These are phyloP conservation scores for Suhomyces atakaporum DNA, from an alignment of 1,139 yeast species.

Conservation along the genomic window DNA sequence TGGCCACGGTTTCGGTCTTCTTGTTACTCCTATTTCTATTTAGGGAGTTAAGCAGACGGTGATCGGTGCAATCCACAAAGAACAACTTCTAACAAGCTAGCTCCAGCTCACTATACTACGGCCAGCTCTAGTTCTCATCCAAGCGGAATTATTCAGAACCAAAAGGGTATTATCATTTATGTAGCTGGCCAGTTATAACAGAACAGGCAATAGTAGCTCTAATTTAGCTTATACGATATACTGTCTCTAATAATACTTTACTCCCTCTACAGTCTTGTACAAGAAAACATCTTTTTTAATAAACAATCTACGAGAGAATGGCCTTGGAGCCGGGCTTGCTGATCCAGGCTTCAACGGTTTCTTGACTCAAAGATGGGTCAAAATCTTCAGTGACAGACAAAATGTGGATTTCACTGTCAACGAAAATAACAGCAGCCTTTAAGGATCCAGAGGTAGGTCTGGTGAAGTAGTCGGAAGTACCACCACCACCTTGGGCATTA, in stretches of 20 bases:
- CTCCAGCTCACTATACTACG: no score
- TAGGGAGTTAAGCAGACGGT: no score
- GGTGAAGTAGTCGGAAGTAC: slow-evolving; percentile 78
- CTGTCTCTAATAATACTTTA: no score
- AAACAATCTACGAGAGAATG: slow-evolving; percentile 6
- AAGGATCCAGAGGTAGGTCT: slow-evolving; percentile 79
- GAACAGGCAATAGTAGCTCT: neutral
- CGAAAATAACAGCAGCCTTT: slow-evolving; percentile 88
- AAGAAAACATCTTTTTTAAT: slow-evolving; percentile 8
- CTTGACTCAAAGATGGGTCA: slow-evolving; percentile 51
- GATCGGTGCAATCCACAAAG: no score
- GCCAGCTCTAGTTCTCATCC: no score
- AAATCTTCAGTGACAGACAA: slow-evolving; percentile 62
- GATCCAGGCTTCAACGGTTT: slow-evolving; percentile 60
- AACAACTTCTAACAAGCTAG: no score
- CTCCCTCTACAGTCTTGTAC: neutral
- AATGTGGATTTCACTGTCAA: slow-evolving; percentile 53
- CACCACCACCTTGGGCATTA: slow-evolving; percentile 67
- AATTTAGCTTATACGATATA: no score
- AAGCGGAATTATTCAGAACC: no score
- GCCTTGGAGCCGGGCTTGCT: slow-evolving; percentile 53
- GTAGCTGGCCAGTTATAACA: no score
- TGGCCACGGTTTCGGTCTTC: no score
- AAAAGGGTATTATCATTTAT: no score
- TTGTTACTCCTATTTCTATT: no score